Evolutionary conservation across 495 filamentous ascomycete species (phyloP), one percentile per base, ranked within the genome.

Genomic region (Parmelia sp.): DNA sequence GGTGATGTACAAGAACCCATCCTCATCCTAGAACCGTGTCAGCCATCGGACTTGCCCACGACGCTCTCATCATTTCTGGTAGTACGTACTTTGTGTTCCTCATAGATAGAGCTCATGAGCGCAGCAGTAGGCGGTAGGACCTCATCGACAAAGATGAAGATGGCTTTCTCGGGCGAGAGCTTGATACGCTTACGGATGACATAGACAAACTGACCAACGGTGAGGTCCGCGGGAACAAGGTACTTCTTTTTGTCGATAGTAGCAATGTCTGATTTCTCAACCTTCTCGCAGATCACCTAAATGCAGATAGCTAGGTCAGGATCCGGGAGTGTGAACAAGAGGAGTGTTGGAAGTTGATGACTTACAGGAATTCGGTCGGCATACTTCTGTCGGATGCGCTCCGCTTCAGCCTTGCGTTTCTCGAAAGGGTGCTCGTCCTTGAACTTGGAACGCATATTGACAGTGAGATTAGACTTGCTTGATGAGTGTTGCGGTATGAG

Each of bases 211-310:
- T 99, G 94, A 70, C 94, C 94, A 47, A 99, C 94, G 62, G 95
- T 99, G 69, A 99, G 86, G 74, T 99, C 94, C 65, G 94, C 91
- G 1, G 94, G 94, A 23, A 99, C 94, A 11, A 99, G 86, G 73
- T 99, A 99, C 81, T 99, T 99, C 87, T 99, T 99, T 87, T 99
- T 99, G 82, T 99, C 94, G 84, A 99, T 99, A 65, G 95, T 99
- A 47, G 94, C 94, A 71, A 99, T 99, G 74, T 99, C 94, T 53
- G 88, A 92, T 78, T 97, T 97, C 80, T 99, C 94, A 69, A 97
- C 94, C 78, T 99, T 99, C 77, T 97, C 94, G 82, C 94, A 99
- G 78, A 99, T 99, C 58, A 97, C 93, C 92, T 97, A 66, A 56
- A 66, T 25, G 66, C 47, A 68, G 67, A 63, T 49, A 59, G 37